Conservation (phyloP, 2,329 filamentous ascomycete species). For the Colletotrichum ledebouriae region DNA sequence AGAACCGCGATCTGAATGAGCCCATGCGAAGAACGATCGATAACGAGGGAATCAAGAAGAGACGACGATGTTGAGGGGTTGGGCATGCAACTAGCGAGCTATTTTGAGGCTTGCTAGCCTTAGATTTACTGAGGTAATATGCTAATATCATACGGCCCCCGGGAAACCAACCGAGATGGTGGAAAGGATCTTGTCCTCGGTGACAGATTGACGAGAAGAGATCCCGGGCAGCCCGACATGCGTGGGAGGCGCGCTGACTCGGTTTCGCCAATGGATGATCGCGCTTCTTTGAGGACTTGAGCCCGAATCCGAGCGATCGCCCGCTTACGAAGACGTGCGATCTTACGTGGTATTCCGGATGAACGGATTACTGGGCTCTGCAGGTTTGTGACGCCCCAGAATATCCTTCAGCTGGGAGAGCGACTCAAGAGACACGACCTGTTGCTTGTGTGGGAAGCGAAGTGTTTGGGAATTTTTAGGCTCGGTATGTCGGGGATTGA, state of each 20-base stretch:
- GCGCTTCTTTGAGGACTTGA: not conserved
- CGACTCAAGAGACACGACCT: conserved; percentile 18
- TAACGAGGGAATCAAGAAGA: conserved; percentile 1
- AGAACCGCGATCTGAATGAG: not conserved
- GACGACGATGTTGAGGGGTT: conserved; percentile 1
- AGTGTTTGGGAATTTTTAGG: conserved; percentile 18
- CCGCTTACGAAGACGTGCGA: conserved; percentile 12
- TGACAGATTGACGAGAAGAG: not conserved
- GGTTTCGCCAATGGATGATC: not conserved
- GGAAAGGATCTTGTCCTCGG: not conserved
- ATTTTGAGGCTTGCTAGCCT: conserved; percentile 13
- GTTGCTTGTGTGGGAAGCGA: conserved; percentile 8
- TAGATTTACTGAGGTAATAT: not conserved
- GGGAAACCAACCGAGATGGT: not conserved
- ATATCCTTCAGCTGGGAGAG: conserved; percentile 4
- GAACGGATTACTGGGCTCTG: not conserved
- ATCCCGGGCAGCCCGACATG: conserved; percentile 3
- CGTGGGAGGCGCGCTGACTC: conserved; percentile 7
- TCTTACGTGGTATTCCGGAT: conserved; percentile 19
- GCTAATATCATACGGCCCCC: not conserved
- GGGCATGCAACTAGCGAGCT: not conserved
- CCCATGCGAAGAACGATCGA: conserved; percentile 4
- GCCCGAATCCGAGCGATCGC: conserved; percentile 12
- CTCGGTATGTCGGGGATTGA: conserved; percentile 7
- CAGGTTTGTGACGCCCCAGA: conserved; percentile 10